These are phyloP conservation scores for Verticillium zaregamsianum DNA, from an alignment of 2,329 filamentous ascomycete genomes.

Conservation along the genomic window DNA sequence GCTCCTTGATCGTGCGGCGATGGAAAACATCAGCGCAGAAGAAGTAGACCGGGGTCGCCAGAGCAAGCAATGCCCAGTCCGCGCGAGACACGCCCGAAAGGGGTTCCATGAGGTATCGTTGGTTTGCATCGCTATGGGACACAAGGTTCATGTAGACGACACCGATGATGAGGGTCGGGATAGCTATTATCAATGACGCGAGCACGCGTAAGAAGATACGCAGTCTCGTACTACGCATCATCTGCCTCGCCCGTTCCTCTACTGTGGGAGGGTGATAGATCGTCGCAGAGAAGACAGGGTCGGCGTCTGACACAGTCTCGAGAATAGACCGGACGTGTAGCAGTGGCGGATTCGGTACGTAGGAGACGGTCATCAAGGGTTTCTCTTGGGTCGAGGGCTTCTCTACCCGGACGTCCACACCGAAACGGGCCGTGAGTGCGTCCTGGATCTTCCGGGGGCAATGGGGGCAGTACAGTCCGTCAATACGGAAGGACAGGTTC, in stretches of 20 bases:
- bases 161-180: constrained; percentile 82
- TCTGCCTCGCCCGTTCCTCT: constrained; percentile 72
- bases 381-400: constrained; percentile 51
- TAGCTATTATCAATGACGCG: constrained; percentile 63
- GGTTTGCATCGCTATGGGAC: constrained; percentile 49
- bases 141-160: constrained; percentile 89
- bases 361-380: constrained; percentile 67
- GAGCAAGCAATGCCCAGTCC: constrained; percentile 74
- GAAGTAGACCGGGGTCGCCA: constrained; percentile 84
- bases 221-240: constrained; percentile 66
- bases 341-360: constrained; percentile 60
- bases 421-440: constrained; percentile 48
- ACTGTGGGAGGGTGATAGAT: constrained; percentile 78
- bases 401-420: constrained; percentile 47
- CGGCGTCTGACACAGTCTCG: constrained; percentile 58
- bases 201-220: constrained; percentile 68
- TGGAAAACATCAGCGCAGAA: constrained; percentile 86
- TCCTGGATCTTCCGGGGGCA: constrained; percentile 58
- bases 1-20: constrained; percentile 70
- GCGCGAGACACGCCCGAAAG: constrained; percentile 69
- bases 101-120: constrained; percentile 64
- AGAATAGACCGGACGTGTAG: constrained; percentile 77
- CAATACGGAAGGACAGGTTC: constrained; percentile 60
- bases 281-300: constrained; percentile 61
- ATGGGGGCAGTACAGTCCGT: constrained; percentile 72